Percentiles rank a stretch among this genome's conserved stretches.
phyloP scores from a whole-genome alignment of 257 asterid genomes.

The Capsicum rhomboideum region DNA sequence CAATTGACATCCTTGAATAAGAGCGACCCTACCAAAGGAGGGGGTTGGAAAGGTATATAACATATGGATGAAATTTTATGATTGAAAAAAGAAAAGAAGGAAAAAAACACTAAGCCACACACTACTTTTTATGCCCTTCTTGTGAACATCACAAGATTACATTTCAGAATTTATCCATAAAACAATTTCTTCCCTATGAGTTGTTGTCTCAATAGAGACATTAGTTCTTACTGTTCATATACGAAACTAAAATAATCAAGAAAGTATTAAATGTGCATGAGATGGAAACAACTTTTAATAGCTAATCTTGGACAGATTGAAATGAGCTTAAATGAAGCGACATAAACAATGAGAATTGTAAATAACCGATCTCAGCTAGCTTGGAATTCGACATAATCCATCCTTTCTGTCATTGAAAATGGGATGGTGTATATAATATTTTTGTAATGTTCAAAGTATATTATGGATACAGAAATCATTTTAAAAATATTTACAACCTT shows the following conservation, averaged over 20 bases:
- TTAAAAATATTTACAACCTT: not conserved
- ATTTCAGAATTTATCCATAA: not conserved
- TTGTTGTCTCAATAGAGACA: no score
- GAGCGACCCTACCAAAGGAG: not conserved
- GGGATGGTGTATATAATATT: not conserved
- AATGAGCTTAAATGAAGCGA: not conserved
- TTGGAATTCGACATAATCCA: not conserved
- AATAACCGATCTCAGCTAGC: accelerated
- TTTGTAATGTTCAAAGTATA: not conserved
- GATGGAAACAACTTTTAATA: not conserved
- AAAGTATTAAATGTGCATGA: not conserved
- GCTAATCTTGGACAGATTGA: not conserved
- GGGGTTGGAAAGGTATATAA: not conserved
- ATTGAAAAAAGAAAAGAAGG: no score
- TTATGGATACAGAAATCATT: not conserved
- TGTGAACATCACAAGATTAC: not conserved
- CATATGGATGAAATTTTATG: no score
- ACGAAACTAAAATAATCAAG: not conserved
- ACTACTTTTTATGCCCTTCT: not conserved
- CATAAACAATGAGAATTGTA: not conserved
- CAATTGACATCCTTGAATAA: not conserved
- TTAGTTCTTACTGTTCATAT: no score
- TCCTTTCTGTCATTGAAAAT: not conserved
- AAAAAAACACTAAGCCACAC: no score
- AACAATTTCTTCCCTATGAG: no score